Evolutionary conservation across 371 early-diverging fungal species (phyloP).

Genomic region (Lichtheimia ramosa): DNA sequence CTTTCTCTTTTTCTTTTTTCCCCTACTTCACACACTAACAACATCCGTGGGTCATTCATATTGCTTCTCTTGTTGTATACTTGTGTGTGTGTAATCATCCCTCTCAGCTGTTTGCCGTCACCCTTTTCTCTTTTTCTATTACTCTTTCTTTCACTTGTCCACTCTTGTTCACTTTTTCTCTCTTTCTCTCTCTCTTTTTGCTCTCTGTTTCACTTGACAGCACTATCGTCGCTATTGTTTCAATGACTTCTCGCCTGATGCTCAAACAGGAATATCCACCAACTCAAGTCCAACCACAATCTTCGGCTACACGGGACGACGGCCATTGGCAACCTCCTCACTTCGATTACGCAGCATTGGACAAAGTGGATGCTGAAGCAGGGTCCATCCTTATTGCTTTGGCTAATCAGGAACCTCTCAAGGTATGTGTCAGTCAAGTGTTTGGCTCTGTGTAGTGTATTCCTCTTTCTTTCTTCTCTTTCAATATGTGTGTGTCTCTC

Average conservation of each 20-base stretch:
- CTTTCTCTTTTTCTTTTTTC: conserved; percentile 4
- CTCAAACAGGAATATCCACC: conserved; percentile 21
- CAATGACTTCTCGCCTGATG: conserved; percentile 4
- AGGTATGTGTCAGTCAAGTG: neutral
- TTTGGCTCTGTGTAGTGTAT: neutral
- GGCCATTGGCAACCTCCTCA: conserved; percentile 8
- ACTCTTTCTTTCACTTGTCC: neutral
- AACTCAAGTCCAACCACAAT: conserved; percentile 39
- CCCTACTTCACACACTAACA: neutral
- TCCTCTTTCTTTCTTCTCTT: neutral
- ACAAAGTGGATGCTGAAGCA: conserved; percentile 44
- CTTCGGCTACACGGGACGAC: conserved; percentile 42
- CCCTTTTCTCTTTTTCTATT: neutral
- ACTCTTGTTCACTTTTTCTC: conserved; percentile 2
- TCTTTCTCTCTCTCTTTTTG: neutral
- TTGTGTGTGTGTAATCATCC: neutral
- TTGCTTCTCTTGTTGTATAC: too few relatives aligned
- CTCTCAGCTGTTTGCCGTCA: conserved; percentile 1
- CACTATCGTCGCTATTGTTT: conserved; percentile 9
- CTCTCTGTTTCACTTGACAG: neutral
- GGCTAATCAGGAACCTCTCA: conserved; percentile 32
- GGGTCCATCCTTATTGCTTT: conserved; percentile 46
- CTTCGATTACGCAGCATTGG: conserved; percentile 28
- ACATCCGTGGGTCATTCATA: too few relatives aligned
- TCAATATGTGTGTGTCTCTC: too few relatives aligned